Evolutionary conservation across 768 basidiomycete species (phyloP).

Genomic region (Auricularia cornea): DNA sequence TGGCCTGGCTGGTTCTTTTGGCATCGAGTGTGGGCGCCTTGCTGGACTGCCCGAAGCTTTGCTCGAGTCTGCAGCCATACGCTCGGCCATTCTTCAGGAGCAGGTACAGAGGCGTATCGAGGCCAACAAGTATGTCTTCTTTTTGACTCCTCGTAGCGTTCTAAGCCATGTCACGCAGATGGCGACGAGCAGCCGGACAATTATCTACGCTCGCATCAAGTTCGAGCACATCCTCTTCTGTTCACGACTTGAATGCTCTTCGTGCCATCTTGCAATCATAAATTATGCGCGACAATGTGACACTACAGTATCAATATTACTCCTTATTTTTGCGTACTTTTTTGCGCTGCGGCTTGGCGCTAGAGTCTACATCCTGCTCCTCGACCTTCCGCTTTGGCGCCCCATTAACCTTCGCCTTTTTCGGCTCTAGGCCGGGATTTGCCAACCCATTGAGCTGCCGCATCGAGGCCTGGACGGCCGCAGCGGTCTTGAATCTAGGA

Average conservation of each 20-base stretch:
- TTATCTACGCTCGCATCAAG: background rate
- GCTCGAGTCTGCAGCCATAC: slow-evolving; percentile 46
- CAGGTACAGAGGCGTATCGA: slow-evolving; percentile 27
- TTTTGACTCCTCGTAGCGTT: background rate
- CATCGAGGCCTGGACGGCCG: slow-evolving; percentile 53
- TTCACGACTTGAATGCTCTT: background rate
- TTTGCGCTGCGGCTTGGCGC: slow-evolving; percentile 35
- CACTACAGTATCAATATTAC: slow-evolving; percentile 7
- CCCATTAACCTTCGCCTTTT: slow-evolving; percentile 9
- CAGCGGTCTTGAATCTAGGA: slow-evolving; percentile 54
- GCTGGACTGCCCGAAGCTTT: slow-evolving; percentile 73
- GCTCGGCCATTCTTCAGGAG: slow-evolving; percentile 47
- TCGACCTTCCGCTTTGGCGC: slow-evolving; percentile 34
- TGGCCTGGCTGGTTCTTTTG: slow-evolving; percentile 81
- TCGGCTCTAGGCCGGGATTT: slow-evolving; percentile 2
- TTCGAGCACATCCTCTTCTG: background rate
- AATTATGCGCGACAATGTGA: background rate
- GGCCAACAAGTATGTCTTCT: slow-evolving; percentile 5
- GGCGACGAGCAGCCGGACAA: background rate
- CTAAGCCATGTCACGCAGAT: background rate
- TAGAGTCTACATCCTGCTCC: slow-evolving; percentile 20
- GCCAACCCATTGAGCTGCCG: slow-evolving; percentile 43
- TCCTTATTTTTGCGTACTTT: slow-evolving; percentile 34
- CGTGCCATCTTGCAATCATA: background rate
- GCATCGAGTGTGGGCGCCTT: slow-evolving; percentile 85